phyloP scores from a whole-genome alignment of 495 filamentous ascomycete genomes.

The Cetradonia linearis region DNA sequence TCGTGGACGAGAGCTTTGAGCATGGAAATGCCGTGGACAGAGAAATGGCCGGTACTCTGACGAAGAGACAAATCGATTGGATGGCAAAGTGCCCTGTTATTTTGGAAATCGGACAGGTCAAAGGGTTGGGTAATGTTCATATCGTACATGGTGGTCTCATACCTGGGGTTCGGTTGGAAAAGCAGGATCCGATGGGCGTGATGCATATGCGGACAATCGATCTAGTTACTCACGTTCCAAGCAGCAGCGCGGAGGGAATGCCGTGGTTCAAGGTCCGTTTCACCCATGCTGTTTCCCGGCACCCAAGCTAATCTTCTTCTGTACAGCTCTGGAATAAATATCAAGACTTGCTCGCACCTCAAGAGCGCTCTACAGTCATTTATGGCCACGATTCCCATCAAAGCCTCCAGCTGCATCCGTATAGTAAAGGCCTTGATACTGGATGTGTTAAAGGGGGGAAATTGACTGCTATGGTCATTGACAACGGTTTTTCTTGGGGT shows the following conservation, averaged over 20 bases:
- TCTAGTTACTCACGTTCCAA: conserved; percentile 49
- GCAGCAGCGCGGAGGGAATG: conserved; percentile 44
- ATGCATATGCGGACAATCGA: conserved; percentile 90
- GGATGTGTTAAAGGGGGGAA: conserved; percentile 65
- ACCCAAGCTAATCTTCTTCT: neutral
- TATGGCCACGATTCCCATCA: conserved; percentile 80
- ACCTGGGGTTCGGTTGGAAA: conserved; percentile 56
- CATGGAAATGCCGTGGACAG: conserved; percentile 35
- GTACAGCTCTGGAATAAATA: conserved; percentile 48
- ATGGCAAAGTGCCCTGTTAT: conserved; percentile 64
- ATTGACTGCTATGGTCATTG: conserved; percentile 69
- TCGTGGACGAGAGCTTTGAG: conserved; percentile 29
- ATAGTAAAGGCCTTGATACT: conserved; percentile 76
- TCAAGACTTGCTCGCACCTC: conserved; percentile 31
- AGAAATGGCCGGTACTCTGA: conserved; percentile 42
- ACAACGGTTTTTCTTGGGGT: conserved; percentile 1
- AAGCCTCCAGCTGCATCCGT: conserved; percentile 55
- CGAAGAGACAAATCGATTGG: conserved; percentile 56
- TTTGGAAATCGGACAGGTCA: conserved; percentile 53
- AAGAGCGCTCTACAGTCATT: conserved; percentile 44
- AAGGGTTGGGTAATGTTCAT: conserved; percentile 47
- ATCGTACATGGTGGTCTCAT: conserved; percentile 82
- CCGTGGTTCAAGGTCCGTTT: conserved; percentile 57
- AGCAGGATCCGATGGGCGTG: conserved; percentile 66
- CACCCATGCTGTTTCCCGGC: neutral